Conservation (phyloP, 2,329 filamentous ascomycete species). For the Beauveria scarabaeidicola region DNA sequence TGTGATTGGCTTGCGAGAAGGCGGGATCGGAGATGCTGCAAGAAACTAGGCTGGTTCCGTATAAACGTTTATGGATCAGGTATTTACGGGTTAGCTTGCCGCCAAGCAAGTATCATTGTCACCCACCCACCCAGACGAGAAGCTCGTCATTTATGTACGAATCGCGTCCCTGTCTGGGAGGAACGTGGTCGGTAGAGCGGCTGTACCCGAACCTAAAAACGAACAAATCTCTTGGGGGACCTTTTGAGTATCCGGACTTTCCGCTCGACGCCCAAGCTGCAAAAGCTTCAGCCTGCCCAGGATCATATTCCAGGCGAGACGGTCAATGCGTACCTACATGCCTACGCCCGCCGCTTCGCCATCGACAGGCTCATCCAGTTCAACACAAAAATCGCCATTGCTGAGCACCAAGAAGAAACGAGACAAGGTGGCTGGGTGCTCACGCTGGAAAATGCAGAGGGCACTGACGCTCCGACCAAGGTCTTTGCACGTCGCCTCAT, state of each 20-base stretch:
- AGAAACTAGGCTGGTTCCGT: not conserved
- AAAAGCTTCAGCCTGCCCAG: slow-evolving; percentile 34
- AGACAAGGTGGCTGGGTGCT: slow-evolving; percentile 35
- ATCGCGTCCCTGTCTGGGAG: slow-evolving; percentile 48
- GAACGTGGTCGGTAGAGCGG: slow-evolving; percentile 60
- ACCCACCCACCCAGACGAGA: slow-evolving; percentile 48
- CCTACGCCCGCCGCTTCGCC: slow-evolving; percentile 35
- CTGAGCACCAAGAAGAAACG: slow-evolving; percentile 28
- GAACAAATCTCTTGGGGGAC: slow-evolving; percentile 70
- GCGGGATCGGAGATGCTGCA: not conserved
- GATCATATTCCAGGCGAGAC: slow-evolving; percentile 39
- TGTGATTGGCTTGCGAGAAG: no score
- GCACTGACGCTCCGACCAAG: slow-evolving; percentile 12
- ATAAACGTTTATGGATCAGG: slow-evolving; percentile 22
- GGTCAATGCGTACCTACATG: slow-evolving; percentile 39
- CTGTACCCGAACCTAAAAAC: slow-evolving; percentile 62
- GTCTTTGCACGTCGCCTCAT: slow-evolving; percentile 39
- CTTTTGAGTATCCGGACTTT: slow-evolving; percentile 68
- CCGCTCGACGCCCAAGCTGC: slow-evolving; percentile 54
- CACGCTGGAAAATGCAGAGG: slow-evolving; percentile 19
- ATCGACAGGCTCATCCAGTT: slow-evolving; percentile 32
- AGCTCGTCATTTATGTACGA: slow-evolving; percentile 54
- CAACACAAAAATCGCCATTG: slow-evolving; percentile 30
- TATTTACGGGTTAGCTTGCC: slow-evolving; percentile 47
- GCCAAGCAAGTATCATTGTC: slow-evolving; percentile 56